Base-by-base conservation (phyloP, 345 rosid genomes). In the Laguncularia racemosa region DNA sequence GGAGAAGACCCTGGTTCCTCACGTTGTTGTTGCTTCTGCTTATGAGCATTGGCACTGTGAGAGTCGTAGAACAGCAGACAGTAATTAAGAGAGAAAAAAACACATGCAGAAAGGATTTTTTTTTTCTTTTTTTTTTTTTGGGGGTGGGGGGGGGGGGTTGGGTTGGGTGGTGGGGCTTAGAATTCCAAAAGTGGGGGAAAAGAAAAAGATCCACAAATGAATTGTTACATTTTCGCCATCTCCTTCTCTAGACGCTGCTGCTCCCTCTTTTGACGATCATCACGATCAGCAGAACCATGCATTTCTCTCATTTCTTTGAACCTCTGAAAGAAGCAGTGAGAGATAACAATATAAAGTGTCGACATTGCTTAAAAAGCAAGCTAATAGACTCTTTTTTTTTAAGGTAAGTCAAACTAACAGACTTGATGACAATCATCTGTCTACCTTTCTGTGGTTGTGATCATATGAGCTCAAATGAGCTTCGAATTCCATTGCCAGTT, bases 401-500 rank as follows among this genome's bases (percentile, higher is more conserved):
- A 12, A 11, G 15, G 13, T 14, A 12, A 21, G 21, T 55, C 48
- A 55, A 13, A 43, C n/a, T 17, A 47, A 51, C 1, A 49, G 26
- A 50, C 20, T 46, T 49, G 1, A 47, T 21, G 13, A 20, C 23
- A 21, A 38, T n/a, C 56, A 38, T 21, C 46, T 51, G 53, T 16
- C 66, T 50, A 93, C 99, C 97, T 93, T 93, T 70, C 96, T 80
- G 59, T 93, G 99, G 77, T 93, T 93, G 84, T 93, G 99, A 74
- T 93, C 99, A 16, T 93, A 93, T 47, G 99, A 89, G 76, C 97
- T 87, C 63, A 89, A 76, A 59, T 93, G 99, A 58, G 73, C 90
- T 81, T 89, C 97, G 76, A 93, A 89, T 75, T 93, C 97, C 85
- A 93, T 83, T 4, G 96, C 96, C 58, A 91, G 74, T 72, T 89